Base-by-base conservation (phyloP, 2,329 filamentous ascomycete species). In the Lachnellula cervina region DNA sequence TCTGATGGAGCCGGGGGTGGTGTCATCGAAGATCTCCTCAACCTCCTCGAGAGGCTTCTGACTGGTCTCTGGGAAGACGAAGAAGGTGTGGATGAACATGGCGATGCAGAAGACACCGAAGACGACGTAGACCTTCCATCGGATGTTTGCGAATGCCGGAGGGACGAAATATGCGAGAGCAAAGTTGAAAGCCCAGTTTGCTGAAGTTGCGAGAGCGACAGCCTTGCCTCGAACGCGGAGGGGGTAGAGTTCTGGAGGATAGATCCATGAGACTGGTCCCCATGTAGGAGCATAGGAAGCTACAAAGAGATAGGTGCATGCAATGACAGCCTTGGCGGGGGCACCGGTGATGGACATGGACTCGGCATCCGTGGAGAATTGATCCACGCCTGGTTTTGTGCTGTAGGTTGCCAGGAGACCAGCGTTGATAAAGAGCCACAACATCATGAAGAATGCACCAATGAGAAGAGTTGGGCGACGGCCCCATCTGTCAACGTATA, bases 401-500 rank as follows among this genome's bases (percentile, higher is more conserved):
- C 74, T 72, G 63, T 78, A 76, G 4, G 70, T 66, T 3, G 72
- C 75, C 49, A 80, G 73, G 9, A 80, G 64, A 45, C 70, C 74
- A 11, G 75, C 77, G 52, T 77, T 79, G 66, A 76, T 64, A 61
- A 71, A 75, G 52, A 78, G 70, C 70, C 73, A 79, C 28, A 54
- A 57, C 58, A 65, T 64, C 68, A 70, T 69, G 8, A 68, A 52
- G 42, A 65, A 59, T 11, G 66, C 63, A 49, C 87, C 87, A 25
- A 83, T 66, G n/a, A 90, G 74, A 37, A 90, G 76, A 4, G 86
- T 81, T 1, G 75, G 76, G 43, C 87, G 88, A 60, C 89, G 88
- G 47, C 89, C 89, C 83, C 86, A 89, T 54, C 78, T 77, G 63
- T 94, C 89, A 64, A 92, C 80, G 74, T 77, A 92, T 55, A 92